Evolutionary conservation across 2,329 filamentous ascomycete species (phyloP), one percentile per base, ranked within the genome.

Genomic region (Beauveria sp.): DNA sequence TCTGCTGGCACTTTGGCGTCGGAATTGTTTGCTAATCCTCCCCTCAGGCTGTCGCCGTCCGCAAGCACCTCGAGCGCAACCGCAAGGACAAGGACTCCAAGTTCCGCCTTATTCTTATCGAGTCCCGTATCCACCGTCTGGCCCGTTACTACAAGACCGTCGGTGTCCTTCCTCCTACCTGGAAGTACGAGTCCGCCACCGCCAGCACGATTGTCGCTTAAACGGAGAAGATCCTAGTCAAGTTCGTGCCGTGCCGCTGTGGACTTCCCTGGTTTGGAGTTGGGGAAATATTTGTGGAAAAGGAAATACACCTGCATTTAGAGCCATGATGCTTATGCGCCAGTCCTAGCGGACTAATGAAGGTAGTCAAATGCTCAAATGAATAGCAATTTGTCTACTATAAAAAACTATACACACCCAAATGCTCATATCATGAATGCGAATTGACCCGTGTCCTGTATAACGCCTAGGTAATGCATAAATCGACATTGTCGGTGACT

Each of bases 81-180:
- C 93, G 95, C 83, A 99, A 99, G 88, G 95, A 99, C 87, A 96
- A 92, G 86, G 95, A 99, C 86, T 91, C 89, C 86, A 99, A 99
- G 87, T 99, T 99, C 91, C 93, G 95, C 78, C 91, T 99, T 70
- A 99, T 99, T 93, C 90, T 99, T 73, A 96, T 99, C 82, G 95
- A 99, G 87, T 98, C 95, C 78, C 91, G 96, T 82, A 98, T 99
- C 82, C 95, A 99, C 90, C 93, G 95, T 84, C 90, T 99, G 71
- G 95, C 92, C 77, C 90, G 95, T 73, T 98, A 98, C 90, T 99
- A 98, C 91, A 98, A 97, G 90, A 93, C 92, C 78, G 93, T 87
- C 75, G 86, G 85, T 77, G 84, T 88, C 74, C 83, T 88, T 66
- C 85, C 93, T 74, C 93, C 93, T 71, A 98, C 91, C 83, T 98